Percentiles rank a stretch among this genome's conserved stretches.
phyloP scores from a whole-genome alignment of 208 protist species.

The Sergeia podlipaevii region DNA sequence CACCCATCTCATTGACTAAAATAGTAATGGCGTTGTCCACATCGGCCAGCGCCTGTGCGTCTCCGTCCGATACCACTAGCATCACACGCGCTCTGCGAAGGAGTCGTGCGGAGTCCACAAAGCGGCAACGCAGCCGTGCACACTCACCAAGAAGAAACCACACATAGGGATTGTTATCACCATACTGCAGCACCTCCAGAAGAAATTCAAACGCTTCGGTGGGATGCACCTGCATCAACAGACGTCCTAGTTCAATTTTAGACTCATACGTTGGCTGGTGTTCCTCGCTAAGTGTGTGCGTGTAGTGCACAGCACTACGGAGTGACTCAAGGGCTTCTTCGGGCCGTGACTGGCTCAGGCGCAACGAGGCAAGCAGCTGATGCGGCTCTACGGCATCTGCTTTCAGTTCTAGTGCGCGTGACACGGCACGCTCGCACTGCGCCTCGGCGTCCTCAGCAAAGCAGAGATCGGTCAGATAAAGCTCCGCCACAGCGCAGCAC shows the following conservation, averaged over 20 bases:
- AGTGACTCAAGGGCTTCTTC: slow-evolving; percentile 65
- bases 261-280: slow-evolving; percentile 90
- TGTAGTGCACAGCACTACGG: slow-evolving; percentile 69
- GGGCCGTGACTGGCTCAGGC: slow-evolving; percentile 70
- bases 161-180: slow-evolving; percentile 90
- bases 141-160: slow-evolving; percentile 92
- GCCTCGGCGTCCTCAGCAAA: slow-evolving; percentile 76
- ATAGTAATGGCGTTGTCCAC: slow-evolving; percentile 75
- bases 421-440: slow-evolving; percentile 69
- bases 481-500: slow-evolving; percentile 87
- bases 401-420: slow-evolving; percentile 41
- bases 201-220: slow-evolving; percentile 77
- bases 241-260: slow-evolving; percentile 85
- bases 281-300: slow-evolving; percentile 76
- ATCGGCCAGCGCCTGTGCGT: slow-evolving; percentile 55
- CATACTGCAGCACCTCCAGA: slow-evolving; percentile 83
- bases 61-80: slow-evolving; percentile 59
- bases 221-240: slow-evolving; percentile 86
- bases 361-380: slow-evolving; percentile 77
- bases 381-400: slow-evolving; percentile 74
- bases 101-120: slow-evolving; percentile 71
- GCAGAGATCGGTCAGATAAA: slow-evolving; percentile 91
- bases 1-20: slow-evolving; percentile 86
- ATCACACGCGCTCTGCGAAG: slow-evolving; percentile 81
- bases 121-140: slow-evolving; percentile 71